phyloP scores from a whole-genome alignment of 176 grass and related monocot species.

The Rhynchospora tenuis region DNA sequence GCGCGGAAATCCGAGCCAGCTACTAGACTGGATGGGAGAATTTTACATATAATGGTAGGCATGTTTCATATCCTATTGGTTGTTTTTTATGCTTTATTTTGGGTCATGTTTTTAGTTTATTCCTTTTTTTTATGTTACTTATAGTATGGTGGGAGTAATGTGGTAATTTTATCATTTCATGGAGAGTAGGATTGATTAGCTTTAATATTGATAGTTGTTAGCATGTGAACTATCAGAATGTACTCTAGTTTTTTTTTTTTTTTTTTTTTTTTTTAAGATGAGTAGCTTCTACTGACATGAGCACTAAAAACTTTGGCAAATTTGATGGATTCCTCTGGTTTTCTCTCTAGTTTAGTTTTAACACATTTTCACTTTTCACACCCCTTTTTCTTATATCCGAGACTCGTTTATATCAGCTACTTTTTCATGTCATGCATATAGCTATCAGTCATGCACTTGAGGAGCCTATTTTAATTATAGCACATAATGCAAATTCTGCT shows the following conservation, averaged over 20 bases:
- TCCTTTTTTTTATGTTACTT: constrained; percentile 8
- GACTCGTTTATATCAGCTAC: background rate
- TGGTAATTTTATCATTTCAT: constrained; percentile 14
- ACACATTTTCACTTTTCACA: background rate
- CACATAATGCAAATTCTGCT: too few relatives aligned
- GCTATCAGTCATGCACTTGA: too few relatives aligned
- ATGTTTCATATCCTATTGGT: constrained; percentile 25
- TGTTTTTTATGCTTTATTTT: background rate
- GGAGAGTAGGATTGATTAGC: constrained; percentile 17
- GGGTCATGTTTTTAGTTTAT: background rate
- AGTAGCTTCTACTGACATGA: constrained; percentile 11
- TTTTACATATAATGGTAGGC: constrained; percentile 26
- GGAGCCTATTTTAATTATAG: too few relatives aligned
- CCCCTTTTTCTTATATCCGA: background rate
- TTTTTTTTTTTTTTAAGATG: background rate
- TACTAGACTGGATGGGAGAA: background rate
- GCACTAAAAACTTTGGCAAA: background rate
- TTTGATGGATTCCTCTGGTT: background rate
- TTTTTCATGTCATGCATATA: background rate
- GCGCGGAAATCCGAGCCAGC: constrained; percentile 6
- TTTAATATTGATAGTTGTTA: constrained; percentile 17
- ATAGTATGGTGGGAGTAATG: constrained; percentile 3
- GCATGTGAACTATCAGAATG: constrained; percentile 19
- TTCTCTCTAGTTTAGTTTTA: background rate
- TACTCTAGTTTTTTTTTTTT: background rate